A percentile compares a stretch with the other conserved stretches of the same genome.
phyloP scores from a whole-genome alignment of 345 rosid species.

The Fremontodendron californicum region DNA sequence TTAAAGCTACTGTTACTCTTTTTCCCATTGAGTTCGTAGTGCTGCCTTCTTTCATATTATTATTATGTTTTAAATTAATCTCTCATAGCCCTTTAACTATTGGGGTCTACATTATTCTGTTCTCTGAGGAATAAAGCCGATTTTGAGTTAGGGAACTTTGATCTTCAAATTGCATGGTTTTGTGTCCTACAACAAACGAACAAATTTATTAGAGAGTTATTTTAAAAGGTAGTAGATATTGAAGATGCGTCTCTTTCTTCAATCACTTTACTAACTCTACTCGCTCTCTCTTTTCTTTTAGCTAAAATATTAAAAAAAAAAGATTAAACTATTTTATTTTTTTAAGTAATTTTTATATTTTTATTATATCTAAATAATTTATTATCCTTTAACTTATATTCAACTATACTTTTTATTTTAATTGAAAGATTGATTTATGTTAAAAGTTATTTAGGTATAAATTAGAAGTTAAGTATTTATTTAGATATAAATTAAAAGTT shows the following conservation, averaged over 20 bases:
- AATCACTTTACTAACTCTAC: conserved; percentile 12
- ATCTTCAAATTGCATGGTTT: neutral
- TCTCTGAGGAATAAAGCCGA: neutral
- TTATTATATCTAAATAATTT: too few relatives aligned
- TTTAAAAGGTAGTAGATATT: neutral
- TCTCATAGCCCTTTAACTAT: too few relatives aligned
- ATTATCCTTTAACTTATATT: too few relatives aligned
- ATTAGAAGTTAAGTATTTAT: too few relatives aligned
- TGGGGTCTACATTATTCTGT: neutral
- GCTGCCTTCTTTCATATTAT: neutral
- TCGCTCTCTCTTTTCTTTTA: too few relatives aligned
- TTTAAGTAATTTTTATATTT: too few relatives aligned
- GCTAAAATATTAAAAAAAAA: too few relatives aligned
- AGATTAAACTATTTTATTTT: too few relatives aligned
- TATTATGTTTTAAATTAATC: neutral
- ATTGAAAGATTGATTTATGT: too few relatives aligned
- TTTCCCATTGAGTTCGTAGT: neutral
- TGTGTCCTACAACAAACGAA: neutral
- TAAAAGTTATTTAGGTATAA: too few relatives aligned
- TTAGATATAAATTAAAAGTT: too few relatives aligned
- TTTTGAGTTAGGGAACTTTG: neutral
- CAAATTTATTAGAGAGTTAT: neutral
- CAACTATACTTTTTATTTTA: too few relatives aligned
- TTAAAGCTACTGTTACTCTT: neutral
- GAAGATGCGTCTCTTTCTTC: conserved; percentile 12